These are phyloP conservation scores for Aureobasidium zeae DNA, from an alignment of 2,329 filamentous ascomycete genomes.

Conservation along the genomic window DNA sequence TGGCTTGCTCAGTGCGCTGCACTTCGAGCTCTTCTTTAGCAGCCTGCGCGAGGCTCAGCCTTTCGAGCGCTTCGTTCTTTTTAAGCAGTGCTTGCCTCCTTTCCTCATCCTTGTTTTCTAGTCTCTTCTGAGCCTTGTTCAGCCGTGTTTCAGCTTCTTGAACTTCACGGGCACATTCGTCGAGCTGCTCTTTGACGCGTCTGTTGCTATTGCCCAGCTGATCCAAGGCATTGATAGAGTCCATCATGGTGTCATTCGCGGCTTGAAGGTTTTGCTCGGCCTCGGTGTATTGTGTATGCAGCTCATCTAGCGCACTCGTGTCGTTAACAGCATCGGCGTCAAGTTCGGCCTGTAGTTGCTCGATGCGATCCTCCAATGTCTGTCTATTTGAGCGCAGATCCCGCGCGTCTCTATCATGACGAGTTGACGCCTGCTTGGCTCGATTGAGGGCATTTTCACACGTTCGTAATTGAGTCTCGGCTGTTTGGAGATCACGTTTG, in stretches of 20 bases:
- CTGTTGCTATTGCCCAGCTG: constrained; percentile 31
- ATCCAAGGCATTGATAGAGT: constrained; percentile 39
- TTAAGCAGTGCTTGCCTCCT: constrained; percentile 30
- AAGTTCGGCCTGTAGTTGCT: constrained; percentile 57
- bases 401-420: constrained; percentile 40
- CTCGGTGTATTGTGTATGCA: constrained; percentile 45
- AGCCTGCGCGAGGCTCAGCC: constrained; percentile 28
- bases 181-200: constrained; percentile 26
- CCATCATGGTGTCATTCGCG: constrained; percentile 38
- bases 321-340: constrained; percentile 37
- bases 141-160: constrained; percentile 21
- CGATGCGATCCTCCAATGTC: constrained; percentile 51
- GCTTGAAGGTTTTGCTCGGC: constrained; percentile 41
- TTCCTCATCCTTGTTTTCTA: constrained; percentile 25
- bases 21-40: constrained; percentile 25
- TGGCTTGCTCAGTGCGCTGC: constrained; percentile 24
- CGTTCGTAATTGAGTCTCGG: constrained; percentile 42
- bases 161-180: constrained; percentile 25
- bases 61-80: constrained; percentile 35
- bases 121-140: constrained; percentile 26
- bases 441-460: constrained; percentile 42
- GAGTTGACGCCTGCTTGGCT: constrained; percentile 41
- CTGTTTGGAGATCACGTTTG: constrained; percentile 41
- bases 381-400: constrained; percentile 50
- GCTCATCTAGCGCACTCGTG: constrained; percentile 47